Base-by-base conservation (phyloP, 768 basidiomycete species). In the Pleurotus citrinopileatus region DNA sequence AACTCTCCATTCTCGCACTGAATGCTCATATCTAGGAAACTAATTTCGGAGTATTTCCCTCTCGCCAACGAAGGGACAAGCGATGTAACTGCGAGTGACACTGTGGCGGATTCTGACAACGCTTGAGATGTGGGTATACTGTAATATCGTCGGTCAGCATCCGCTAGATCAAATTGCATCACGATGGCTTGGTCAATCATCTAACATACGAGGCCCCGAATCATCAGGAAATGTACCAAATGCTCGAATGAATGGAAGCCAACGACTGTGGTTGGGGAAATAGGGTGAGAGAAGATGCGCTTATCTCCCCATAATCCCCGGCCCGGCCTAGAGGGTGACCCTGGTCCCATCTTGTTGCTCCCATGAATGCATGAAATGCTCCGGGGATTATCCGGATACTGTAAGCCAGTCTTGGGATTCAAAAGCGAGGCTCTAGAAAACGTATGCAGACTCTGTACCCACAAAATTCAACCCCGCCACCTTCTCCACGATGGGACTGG, bases 41-140 rank as follows among this genome's bases (percentile, higher is more conserved):
- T 88, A 22, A 74, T 89, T 28, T 84, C 87, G 10, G 68, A 80
- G 57, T 86, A 86, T 67, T 89, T 88, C 60, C 86, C 86, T 9
- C 65, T 59, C 19, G 20, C 45, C 23, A 48, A 55, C 29, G 61
- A 54, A 40, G n/a, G 28, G 23, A 7, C 43, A 26, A 17, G 25
- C 38, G 15, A 19, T 19, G 19, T 34, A 23, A 20, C 22, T 32
- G n/a, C 36, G 13, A 25, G 22, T 29, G 25, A 28, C 48, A 27
- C 22, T 10, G n/a, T 10, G 8, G 5, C 19, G 17, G 27, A 23
- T 17, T 20, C 29, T 37, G 48, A 51, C 48, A 51, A 51, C 34
- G 48, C 48, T 51, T 51, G 43, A 34, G 43, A 3, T 3, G 20
- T 51, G 48, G 48, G 23, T 32, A 51, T 13, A 36, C 19, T 32